These are phyloP conservation scores for Ganoderma lucidum DNA, from an alignment of 1,284 basidiomycete genomes.

Conservation along the genomic window DNA sequence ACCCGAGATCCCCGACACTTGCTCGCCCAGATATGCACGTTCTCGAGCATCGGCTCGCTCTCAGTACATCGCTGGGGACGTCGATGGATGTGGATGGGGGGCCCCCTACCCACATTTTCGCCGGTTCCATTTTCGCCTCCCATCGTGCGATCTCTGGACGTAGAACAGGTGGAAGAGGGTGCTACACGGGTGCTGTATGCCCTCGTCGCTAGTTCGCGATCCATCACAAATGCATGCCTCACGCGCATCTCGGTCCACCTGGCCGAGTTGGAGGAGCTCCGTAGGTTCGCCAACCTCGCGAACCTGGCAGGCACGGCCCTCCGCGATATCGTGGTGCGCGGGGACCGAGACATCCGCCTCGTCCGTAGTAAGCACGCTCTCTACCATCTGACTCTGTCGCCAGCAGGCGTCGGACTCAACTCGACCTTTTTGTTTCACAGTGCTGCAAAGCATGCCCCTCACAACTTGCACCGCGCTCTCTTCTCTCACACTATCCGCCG, in stretches of 20 bases:
- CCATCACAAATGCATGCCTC: background rate
- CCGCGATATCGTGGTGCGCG: background rate
- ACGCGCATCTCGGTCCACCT: background rate
- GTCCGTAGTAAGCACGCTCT: background rate
- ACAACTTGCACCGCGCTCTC: background rate
- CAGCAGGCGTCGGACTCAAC: too few relatives aligned
- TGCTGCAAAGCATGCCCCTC: background rate
- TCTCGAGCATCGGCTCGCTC: background rate
- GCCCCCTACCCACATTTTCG: background rate
- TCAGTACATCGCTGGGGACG: background rate
- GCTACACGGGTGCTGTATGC: background rate
- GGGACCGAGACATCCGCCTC: background rate
- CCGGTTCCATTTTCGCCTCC: background rate
- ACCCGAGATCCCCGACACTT: background rate
- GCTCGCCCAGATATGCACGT: background rate
- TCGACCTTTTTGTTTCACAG: background rate
- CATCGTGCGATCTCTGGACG: background rate
- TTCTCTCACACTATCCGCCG: background rate
- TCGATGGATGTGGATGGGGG: background rate
- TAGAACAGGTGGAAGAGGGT: background rate
- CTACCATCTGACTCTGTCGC: background rate
- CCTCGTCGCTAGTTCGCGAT: background rate
- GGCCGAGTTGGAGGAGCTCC: background rate
- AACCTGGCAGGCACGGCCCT: background rate
- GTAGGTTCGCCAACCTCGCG: background rate